Percentiles rank a stretch among this genome's conserved stretches.
Evolutionary conservation across 2,329 filamentous ascomycete species (phyloP).

Genomic region (Xylariaceae sp.): DNA sequence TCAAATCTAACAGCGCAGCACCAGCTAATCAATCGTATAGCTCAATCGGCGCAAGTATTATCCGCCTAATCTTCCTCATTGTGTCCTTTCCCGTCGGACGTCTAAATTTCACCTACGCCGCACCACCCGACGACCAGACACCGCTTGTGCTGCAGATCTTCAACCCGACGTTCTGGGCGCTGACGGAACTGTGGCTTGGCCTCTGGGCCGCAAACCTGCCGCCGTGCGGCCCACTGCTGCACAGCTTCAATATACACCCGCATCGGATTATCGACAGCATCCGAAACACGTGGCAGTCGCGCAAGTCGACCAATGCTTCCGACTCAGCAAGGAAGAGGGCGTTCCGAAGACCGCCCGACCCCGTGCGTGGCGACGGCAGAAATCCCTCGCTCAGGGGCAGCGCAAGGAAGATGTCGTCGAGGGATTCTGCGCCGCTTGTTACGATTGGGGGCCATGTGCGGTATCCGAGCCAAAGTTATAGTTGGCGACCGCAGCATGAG

Average conservation of each 20-base stretch:
- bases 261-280: slow-evolving; percentile 14
- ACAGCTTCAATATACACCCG: slow-evolving; percentile 16
- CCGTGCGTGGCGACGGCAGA: too few species aligned
- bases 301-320: slow-evolving; percentile 18
- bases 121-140: slow-evolving; percentile 27
- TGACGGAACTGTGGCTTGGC: slow-evolving; percentile 25
- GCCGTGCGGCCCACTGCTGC: slow-evolving; percentile 23
- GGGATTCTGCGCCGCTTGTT: background rate
- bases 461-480: too few species aligned
- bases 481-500: too few species aligned
- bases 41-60: slow-evolving; percentile 27
- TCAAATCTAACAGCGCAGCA: too few species aligned
- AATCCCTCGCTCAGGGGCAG: too few species aligned
- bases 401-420: background rate
- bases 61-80: slow-evolving; percentile 27
- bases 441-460: too few species aligned
- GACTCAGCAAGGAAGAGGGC: too few species aligned
- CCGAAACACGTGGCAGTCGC: slow-evolving; percentile 11
- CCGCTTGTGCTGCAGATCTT: slow-evolving; percentile 27
- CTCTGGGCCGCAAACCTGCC: slow-evolving; percentile 27
- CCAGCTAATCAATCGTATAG: too few species aligned
- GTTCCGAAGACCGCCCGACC: too few species aligned
- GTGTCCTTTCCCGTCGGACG: slow-evolving; percentile 28
- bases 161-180: slow-evolving; percentile 29
- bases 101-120: slow-evolving; percentile 25